Evolutionary conservation across 2,329 filamentous ascomycete species (phyloP), one percentile per base, ranked within the genome.

Genomic region (Pestalotiopsis sp.): DNA sequence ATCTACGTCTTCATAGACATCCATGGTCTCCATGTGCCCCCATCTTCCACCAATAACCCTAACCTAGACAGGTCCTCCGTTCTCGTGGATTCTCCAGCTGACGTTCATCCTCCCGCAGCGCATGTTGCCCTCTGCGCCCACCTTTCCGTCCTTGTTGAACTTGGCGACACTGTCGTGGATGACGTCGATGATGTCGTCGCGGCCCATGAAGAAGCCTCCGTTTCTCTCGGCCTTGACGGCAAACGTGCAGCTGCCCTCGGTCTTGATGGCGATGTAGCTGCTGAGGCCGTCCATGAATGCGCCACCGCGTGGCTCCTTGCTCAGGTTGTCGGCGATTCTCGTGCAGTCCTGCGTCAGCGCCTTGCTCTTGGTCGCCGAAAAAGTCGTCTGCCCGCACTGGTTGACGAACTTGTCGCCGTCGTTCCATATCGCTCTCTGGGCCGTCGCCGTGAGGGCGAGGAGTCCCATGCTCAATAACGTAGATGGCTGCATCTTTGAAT

Each of bases 151-250:
- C 39, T 27, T 64, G 3, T 5, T 31, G 17, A 11, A 64, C 36
- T 14, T 14, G 20, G 61, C 36, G 20, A 64, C 25, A n/a, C 14
- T 7, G 25, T 64, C 61, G 12, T 23, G 38, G 17, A 64, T 49
- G 14, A 64, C n/a, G 38, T 64, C 61, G 7, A 39, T 39, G n/a
- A 64, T 52, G 61, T 64, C 61, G 38, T 64, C 61, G 25, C 61
- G 38, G 3, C 61, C 61, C 38, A 64, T 49, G 61, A 49, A 64
- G 20, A 49, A 64, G n/a, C 38, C 23, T 11, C 61, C 61, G n/a
- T n/a, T 39, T n/a, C 20, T 23, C 20, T 64, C 14, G 39, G 38
- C 36, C n/a, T n/a, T 25, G 7, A 64, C 38, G 9, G 14, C 39
- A 20, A 64, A 64, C 14, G n/a, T n/a, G 61, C 61, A 64, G 38